A percentile compares a stretch with the other conserved stretches of the same genome.
Evolutionary conservation across 2,329 filamentous ascomycete genomes (phyloP).

Genomic region (Exophiala alcalophila): DNA sequence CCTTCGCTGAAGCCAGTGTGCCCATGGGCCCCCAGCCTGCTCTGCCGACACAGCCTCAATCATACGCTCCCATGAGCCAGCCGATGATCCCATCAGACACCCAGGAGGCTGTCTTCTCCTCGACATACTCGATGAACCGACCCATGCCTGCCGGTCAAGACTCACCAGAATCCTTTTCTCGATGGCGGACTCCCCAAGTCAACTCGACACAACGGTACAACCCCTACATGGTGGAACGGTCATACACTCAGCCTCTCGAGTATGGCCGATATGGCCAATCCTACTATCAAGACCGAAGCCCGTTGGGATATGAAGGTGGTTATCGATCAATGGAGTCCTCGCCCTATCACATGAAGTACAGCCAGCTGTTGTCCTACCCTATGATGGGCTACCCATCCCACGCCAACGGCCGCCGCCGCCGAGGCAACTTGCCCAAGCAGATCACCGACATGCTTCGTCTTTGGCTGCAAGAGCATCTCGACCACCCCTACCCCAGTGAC

Average conservation of each 20-base stretch:
- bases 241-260: constrained; percentile 16
- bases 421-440: constrained; percentile 87
- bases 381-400: constrained; percentile 22
- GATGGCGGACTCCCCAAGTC: constrained; percentile 19
- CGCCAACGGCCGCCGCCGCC: constrained; percentile 49
- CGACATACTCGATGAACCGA: constrained; percentile 16
- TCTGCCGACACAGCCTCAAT: constrained; percentile 10
- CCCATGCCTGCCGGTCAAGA: constrained; percentile 7
- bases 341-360: constrained; percentile 21
- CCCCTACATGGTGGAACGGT: constrained; percentile 17
- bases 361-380: constrained; percentile 17
- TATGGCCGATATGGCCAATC: constrained; percentile 14
- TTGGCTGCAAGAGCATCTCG: constrained; percentile 75
- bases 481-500: constrained; percentile 82
- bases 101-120: constrained; percentile 17
- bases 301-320: constrained; percentile 16
- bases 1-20: constrained; percentile 15
- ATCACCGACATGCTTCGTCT: constrained; percentile 75
- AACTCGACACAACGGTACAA: constrained; percentile 15
- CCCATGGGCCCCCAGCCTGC: constrained; percentile 15
- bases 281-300: constrained; percentile 19
- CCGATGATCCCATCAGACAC: constrained; percentile 20
- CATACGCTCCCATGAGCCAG: constrained; percentile 11
- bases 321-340: constrained; percentile 18
- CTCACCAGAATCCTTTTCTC: constrained; percentile 12